These are phyloP conservation scores for Penicillium antarcticum DNA, from an alignment of 495 filamentous ascomycete genomes.

Conservation along the genomic window DNA sequence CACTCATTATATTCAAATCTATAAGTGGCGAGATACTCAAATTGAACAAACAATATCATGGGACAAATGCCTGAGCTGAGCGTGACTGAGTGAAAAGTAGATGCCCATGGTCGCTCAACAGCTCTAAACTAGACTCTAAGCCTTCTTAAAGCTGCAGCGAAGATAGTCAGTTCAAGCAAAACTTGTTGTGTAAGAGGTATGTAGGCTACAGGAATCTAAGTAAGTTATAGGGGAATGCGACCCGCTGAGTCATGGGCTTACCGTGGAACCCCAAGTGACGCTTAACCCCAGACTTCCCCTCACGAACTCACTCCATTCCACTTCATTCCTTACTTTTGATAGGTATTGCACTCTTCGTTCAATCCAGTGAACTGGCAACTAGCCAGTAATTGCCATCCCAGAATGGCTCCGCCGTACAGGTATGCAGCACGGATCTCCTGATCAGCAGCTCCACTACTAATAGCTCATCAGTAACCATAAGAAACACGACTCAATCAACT, in stretches of 20 bases:
- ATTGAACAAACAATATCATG: no score
- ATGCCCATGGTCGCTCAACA: no score
- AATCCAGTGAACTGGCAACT: background rate
- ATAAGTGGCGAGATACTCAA: no score
- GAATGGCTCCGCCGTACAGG: background rate
- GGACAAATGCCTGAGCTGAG: no score
- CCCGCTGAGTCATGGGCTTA: background rate
- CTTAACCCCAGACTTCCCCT: background rate
- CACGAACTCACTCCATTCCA: background rate
- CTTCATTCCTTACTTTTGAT: background rate
- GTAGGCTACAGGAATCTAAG: no score
- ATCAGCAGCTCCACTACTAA: background rate
- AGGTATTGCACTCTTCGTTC: background rate
- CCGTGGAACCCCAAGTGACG: background rate
- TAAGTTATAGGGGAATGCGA: background rate
- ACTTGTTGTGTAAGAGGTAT: no score
- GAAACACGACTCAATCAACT: slow-evolving; percentile 1
- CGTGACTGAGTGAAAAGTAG: no score
- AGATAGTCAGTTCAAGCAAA: no score
- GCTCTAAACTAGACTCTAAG: no score
- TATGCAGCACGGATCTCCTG: background rate
- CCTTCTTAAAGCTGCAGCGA: no score
- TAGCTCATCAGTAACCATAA: slow-evolving; percentile 4
- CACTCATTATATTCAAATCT: no score
- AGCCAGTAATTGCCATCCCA: background rate